Evolutionary conservation across 2,329 filamentous ascomycete species (phyloP).

Genomic region (Aspergillus aculeatus): DNA sequence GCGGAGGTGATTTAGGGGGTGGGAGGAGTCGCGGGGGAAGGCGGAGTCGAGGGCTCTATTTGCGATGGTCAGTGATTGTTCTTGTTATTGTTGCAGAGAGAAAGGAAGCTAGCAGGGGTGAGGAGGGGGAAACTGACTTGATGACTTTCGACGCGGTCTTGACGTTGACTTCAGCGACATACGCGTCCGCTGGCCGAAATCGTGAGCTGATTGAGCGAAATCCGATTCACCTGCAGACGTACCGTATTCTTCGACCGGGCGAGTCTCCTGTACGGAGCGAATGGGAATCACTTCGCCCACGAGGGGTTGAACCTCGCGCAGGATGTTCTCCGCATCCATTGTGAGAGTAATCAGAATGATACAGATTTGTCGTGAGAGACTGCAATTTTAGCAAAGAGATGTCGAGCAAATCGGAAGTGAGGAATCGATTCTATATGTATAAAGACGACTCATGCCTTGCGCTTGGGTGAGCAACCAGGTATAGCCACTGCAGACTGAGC

Average conservation of each 20-base stretch:
- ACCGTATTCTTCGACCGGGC: conserved; percentile 44
- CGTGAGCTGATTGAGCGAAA: conserved; percentile 3
- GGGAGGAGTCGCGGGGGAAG: conserved; percentile 35
- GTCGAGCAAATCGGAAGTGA: not conserved
- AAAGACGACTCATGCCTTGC: not conserved
- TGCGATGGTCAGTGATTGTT: not conserved
- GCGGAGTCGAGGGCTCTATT: conserved; percentile 40
- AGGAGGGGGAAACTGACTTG: conserved; percentile 33
- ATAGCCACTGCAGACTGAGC: not conserved
- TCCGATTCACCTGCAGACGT: conserved; percentile 10
- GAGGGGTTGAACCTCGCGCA: conserved; percentile 32
- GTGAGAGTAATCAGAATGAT: not conserved
- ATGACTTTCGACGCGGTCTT: conserved; percentile 46
- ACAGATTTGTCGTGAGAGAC: not conserved
- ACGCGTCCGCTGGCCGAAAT: conserved; percentile 39
- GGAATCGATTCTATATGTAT: not conserved
- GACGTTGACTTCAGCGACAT: conserved; percentile 45
- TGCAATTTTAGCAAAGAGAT: not conserved
- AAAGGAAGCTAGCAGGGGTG: not conserved
- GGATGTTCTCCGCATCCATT: conserved; percentile 24
- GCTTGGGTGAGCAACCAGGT: not conserved
- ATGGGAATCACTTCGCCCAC: conserved; percentile 39
- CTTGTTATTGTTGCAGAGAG: not conserved
- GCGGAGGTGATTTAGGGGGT: conserved; percentile 39
- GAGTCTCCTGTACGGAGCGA: conserved; percentile 46